Base-by-base conservation (phyloP, 179 eudicot genomes). In the Nepenthes alata region DNA sequence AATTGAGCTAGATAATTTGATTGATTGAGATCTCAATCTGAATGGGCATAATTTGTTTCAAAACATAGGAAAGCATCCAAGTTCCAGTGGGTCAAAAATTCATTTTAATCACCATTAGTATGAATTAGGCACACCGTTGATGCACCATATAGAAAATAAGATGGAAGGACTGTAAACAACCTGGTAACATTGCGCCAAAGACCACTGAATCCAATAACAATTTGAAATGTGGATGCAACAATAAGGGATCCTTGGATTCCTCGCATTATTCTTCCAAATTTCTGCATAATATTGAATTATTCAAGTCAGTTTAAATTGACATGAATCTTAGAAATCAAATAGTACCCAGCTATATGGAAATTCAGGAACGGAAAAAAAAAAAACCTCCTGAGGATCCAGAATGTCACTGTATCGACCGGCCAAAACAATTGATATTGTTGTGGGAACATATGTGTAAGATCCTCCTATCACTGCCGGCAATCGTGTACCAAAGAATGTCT, bases 401-500 rank as follows among this genome's bases (percentile, higher is more conserved):
- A 83, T 67, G 68, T 69, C 77, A 65, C 74, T 83, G 65, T 83
- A 93, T 58, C 97, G 79, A 47, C 81, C 86, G 11, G 97, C 87
- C 78, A 87, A 73, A 61, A 93, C 66, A 45, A 93, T 87, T 1
- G 97, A 89, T 38, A 90, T 65, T 45, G 97, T 90, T 6, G 98
- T 72, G 3, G 95, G 87, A 5, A 93, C 82, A 67, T 72, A 93
- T 0, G 98, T 87, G 60, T 82, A 93, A 48, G 97, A 93, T 50
- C 85, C 98, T 66, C 98, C 98, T 58, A 93, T 85, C 2, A 93
- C 87, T 56, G 97, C 91, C 1, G 98, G 98, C 67, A 93, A 67
- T n/a, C 94, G 78, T 1, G 98, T 89, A 44, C 98, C 98, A 50
- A 93, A 93, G 51, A 72, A 59, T 47, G 98, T 75, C 75, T 93